These are phyloP conservation scores for Leishmania arabica DNA, from an alignment of 208 protist species.

Conservation along the genomic window DNA sequence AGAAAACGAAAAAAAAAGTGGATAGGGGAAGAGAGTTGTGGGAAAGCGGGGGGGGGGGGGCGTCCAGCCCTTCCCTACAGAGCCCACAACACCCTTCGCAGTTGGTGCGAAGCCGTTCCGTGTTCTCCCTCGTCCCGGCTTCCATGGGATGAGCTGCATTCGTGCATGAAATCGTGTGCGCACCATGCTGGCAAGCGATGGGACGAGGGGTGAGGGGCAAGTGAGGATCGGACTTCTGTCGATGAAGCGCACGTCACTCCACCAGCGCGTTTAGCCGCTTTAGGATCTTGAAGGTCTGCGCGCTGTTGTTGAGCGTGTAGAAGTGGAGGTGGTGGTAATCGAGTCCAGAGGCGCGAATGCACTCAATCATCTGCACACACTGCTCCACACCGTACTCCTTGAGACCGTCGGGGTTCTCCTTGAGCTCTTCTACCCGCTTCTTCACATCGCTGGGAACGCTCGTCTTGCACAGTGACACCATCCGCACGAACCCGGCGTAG, in stretches of 20 bases:
- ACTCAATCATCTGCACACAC: slow-evolving; percentile 54
- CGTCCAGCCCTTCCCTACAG: too few species aligned
- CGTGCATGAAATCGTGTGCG: background rate
- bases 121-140: background rate
- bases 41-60: background rate
- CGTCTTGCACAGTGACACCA: slow-evolving; percentile 78
- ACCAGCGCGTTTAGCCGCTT: slow-evolving; percentile 42
- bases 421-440: slow-evolving; percentile 56
- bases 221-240: background rate
- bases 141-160: background rate
- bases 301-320: slow-evolving; percentile 65
- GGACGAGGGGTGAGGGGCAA: background rate
- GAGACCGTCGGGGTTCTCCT: slow-evolving; percentile 57
- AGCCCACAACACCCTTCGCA: background rate
- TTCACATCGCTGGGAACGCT: slow-evolving; percentile 55
- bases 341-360: slow-evolving; percentile 55
- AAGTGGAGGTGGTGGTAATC: slow-evolving; percentile 79
- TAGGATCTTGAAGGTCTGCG: slow-evolving; percentile 46
- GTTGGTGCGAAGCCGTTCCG: background rate
- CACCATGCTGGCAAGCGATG: background rate
- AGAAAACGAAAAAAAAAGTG: background rate
- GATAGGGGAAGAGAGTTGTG: background rate
- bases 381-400: slow-evolving; percentile 68
- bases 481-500: slow-evolving; percentile 63
- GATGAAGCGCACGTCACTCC: slow-evolving; percentile 16